Evolutionary conservation across 495 filamentous ascomycete species (phyloP), one percentile per base, ranked within the genome.

Genomic region (Aspergillus steynii): DNA sequence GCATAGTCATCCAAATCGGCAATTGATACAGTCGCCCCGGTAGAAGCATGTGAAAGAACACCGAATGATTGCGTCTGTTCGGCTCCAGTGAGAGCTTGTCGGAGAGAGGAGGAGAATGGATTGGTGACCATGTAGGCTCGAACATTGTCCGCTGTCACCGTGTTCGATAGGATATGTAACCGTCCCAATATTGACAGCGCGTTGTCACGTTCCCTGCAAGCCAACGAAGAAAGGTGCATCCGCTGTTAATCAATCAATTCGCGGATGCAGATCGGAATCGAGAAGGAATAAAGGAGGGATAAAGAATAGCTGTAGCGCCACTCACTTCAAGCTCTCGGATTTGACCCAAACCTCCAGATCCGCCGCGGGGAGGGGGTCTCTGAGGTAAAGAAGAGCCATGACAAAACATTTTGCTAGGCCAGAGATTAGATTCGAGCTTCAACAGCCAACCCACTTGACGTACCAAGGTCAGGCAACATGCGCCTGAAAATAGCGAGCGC

Each of bases 401-500:
- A 98, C 96, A 72, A 98, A 90, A 47, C 86, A 89, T 82, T 99
- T 97, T 68, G 95, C 95, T 93, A 71, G 64, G 58, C 26, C 57
- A 52, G 49, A 42, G 29, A 62, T 77, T 64, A 76, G 72, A 66
- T n/a, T 42, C 32, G 51, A 20, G 6, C 52, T 25, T 50, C 66
- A 3, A 15, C 6, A 28, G 46, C 51, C 34, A 63, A 50, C 12
- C 42, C 65, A 63, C 66, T 65, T 55, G 50, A 69, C 80, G 66
- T 83, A 94, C 92, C 92, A 56, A 97, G 75, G 60, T 93, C 90
- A 61, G 96, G 90, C 58, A 98, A 83, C 93, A 98, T 97, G 77
- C 95, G 92, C 64, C 96, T 86, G 75, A 97, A 98, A 65, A 99
- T 93, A 55, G 95, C 96, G 48, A 99, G 86, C 29, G 92, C 89